Conservation (phyloP, 2,329 filamentous ascomycete species). For the Fusarium graminum region DNA sequence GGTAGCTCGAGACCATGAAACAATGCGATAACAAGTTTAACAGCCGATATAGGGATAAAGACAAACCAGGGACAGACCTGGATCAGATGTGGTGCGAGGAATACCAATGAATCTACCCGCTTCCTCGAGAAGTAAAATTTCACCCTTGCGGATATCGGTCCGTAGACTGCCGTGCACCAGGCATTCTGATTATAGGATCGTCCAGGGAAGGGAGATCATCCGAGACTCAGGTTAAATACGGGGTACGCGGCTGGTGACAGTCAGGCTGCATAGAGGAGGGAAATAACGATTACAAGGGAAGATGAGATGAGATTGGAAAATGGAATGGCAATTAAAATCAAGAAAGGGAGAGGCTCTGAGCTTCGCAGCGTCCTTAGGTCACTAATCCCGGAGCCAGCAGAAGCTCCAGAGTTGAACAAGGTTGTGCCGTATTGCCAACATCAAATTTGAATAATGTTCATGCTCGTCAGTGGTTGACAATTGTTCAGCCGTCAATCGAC, state of each 20-base stretch:
- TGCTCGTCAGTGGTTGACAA: conserved; percentile 2
- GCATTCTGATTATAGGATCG: conserved; percentile 16
- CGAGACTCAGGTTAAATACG: conserved; percentile 12
- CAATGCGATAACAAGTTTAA: conserved; percentile 31
- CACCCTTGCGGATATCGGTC: too few relatives aligned
- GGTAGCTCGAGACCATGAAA: conserved; percentile 9
- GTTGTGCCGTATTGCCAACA: conserved; percentile 22
- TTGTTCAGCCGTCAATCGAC: not conserved
- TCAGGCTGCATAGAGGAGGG: conserved; percentile 1
- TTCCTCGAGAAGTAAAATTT: too few relatives aligned
- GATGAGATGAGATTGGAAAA: conserved; percentile 8
- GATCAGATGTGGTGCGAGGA: conserved; percentile 28
- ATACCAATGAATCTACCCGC: conserved; percentile 38
- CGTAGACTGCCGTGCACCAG: conserved; percentile 13
- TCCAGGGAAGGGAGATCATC: conserved; percentile 17
- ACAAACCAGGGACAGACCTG: conserved; percentile 28
- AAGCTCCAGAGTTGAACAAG: conserved; percentile 8
- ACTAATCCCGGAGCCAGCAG: conserved; percentile 18
- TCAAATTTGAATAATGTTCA: conserved; percentile 17
- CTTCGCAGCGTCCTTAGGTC: conserved; percentile 1
- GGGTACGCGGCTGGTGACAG: conserved; percentile 11
- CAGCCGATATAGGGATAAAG: conserved; percentile 15
- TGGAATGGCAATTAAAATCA: conserved; percentile 15
- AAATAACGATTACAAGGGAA: conserved; percentile 8
- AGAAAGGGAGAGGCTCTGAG: conserved; percentile 24